These are phyloP conservation scores for Mortierella antarctica DNA, from an alignment of 192 early-diverging fungal species.

Conservation along the genomic window DNA sequence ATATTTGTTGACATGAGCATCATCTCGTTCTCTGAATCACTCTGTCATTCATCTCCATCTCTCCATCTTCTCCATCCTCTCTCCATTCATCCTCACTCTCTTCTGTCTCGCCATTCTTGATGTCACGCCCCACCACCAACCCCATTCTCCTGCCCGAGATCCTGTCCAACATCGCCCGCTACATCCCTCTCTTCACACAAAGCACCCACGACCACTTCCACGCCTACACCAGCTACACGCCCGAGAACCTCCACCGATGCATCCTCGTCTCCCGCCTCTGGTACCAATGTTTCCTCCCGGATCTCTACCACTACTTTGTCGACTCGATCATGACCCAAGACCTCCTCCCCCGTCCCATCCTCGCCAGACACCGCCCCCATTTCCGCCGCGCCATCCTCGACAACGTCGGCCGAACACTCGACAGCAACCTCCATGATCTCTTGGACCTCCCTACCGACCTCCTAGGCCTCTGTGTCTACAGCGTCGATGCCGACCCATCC, in stretches of 20 bases:
- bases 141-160: constrained; percentile 19
- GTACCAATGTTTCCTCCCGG: constrained; percentile 22
- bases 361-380: background rate
- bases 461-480: no score
- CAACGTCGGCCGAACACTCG: background rate
- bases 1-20: no score
- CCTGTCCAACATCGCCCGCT: constrained; percentile 7
- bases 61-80: background rate
- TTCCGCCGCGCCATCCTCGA: background rate
- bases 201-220: background rate
- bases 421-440: background rate
- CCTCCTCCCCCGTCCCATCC: background rate
- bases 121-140: background rate
- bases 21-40: no score
- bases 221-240: constrained; percentile 1
- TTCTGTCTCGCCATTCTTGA: background rate
- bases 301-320: constrained; percentile 10
- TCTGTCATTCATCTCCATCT: no score
- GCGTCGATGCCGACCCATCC: no score
- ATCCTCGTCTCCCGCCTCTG: constrained; percentile 20
- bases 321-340: background rate
- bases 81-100: background rate
- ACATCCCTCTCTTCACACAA: background rate
- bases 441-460: no score
- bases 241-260: background rate